These are phyloP conservation scores for Jaltomata sinuosa DNA, from an alignment of 257 asterid genomes.

Conservation along the genomic window DNA sequence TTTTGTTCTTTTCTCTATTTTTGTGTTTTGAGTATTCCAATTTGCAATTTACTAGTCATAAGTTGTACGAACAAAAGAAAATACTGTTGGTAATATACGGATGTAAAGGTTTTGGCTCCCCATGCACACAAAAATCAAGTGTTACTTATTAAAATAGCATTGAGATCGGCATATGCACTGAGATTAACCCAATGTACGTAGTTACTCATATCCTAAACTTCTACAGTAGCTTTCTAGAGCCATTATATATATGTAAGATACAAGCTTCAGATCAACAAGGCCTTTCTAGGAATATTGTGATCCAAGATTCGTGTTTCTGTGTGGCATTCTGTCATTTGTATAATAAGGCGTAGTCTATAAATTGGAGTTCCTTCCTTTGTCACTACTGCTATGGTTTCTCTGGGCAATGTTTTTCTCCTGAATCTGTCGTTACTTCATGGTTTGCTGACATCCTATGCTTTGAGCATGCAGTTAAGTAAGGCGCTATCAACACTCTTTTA, in stretches of 20 bases:
- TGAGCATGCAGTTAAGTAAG: conserved; percentile 64
- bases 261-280: background rate
- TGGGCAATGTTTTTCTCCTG: background rate
- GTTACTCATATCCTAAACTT: background rate
- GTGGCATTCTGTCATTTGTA: background rate
- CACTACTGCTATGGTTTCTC: background rate
- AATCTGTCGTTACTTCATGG: background rate
- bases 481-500: background rate
- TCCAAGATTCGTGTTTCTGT: background rate
- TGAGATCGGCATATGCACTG: background rate
- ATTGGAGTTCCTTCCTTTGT: background rate
- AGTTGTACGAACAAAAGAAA: background rate
- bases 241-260: background rate
- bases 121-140: background rate
- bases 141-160: background rate
- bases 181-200: background rate
- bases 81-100: background rate
- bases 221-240: background rate
- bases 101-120: background rate
- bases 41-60: background rate
- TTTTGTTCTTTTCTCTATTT: background rate
- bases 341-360: background rate
- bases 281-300: background rate
- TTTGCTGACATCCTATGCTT: background rate
- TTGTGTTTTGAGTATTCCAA: background rate